These are phyloP conservation scores for Starmerella cellae DNA, from an alignment of 805 yeast genomes.

Conservation along the genomic window DNA sequence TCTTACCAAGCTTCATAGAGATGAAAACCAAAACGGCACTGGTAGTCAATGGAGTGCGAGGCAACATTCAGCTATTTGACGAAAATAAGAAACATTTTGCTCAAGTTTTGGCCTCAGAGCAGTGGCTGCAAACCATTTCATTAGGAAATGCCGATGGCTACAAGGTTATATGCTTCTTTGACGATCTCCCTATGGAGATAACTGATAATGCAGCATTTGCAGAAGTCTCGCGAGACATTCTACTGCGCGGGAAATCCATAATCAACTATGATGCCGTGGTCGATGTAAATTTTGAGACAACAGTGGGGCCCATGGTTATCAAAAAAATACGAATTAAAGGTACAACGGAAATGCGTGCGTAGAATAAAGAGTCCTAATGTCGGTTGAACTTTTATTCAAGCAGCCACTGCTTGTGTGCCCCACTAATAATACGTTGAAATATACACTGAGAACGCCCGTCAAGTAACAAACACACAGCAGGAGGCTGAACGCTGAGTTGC, in stretches of 20 bases:
- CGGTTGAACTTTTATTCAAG: too few species aligned
- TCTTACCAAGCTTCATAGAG: conserved; percentile 20
- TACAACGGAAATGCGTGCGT: conserved; percentile 14
- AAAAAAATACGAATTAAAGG: conserved; percentile 12
- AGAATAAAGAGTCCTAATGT: not conserved
- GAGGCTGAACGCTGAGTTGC: too few species aligned
- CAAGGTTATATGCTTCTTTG: conserved; percentile 31
- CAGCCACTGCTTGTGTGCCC: too few species aligned
- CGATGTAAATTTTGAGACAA: conserved; percentile 24
- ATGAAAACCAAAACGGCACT: conserved; percentile 22
- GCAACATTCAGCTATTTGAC: conserved; percentile 33
- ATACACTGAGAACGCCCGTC: too few species aligned
- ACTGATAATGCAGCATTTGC: conserved; percentile 33
- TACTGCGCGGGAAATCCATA: conserved; percentile 31
- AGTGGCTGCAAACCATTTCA: conserved; percentile 36
- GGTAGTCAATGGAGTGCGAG: conserved; percentile 31
- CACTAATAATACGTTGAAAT: too few species aligned
- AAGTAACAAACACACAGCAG: too few species aligned
- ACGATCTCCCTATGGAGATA: conserved; percentile 34
- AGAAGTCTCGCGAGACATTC: conserved; percentile 32
- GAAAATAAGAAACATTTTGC: conserved; percentile 31
- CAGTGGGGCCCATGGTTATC: conserved; percentile 8
- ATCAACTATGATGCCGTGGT: conserved; percentile 30
- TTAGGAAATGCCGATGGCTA: conserved; percentile 22
- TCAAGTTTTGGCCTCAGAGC: conserved; percentile 29